Conservation (phyloP, 2,329 filamentous ascomycete species). For the Arthrobotrys megalospora region DNA sequence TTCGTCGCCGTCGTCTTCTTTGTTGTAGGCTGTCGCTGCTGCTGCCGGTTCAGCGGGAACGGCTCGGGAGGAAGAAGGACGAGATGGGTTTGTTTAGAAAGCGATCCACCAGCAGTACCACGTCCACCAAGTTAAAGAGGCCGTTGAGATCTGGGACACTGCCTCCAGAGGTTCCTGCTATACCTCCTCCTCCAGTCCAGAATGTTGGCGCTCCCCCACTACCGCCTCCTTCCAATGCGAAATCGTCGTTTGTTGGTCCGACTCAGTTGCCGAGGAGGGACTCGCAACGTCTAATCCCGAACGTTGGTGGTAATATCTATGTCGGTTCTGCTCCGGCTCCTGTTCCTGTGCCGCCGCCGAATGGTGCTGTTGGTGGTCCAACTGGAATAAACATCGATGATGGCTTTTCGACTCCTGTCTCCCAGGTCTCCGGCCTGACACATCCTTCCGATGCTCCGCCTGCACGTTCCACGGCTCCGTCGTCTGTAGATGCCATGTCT, state of each 20-base stretch:
- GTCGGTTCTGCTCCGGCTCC: not conserved
- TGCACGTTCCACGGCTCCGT: constrained; percentile 56
- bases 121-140: constrained; percentile 57
- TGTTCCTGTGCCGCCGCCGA: not conserved
- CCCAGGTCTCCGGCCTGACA: constrained; percentile 51
- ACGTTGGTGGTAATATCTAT: not conserved
- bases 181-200: constrained; percentile 43
- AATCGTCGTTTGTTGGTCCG: constrained; percentile 34
- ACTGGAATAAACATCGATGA: constrained; percentile 23
- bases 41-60: constrained; percentile 18
- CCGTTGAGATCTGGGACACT: constrained; percentile 39
- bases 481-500: constrained; percentile 55
- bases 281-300: not conserved
- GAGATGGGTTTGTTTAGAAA: constrained; percentile 59
- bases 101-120: constrained; percentile 56
- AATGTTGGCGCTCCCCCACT: constrained; percentile 12
- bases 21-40: constrained; percentile 5
- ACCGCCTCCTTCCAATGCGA: constrained; percentile 8
- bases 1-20: not conserved
- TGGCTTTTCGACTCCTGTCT: constrained; percentile 58
- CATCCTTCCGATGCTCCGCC: constrained; percentile 51
- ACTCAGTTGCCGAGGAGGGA: constrained; percentile 15
- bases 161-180: constrained; percentile 50
- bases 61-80: constrained; percentile 2
- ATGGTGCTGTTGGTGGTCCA: not conserved